Evolutionary conservation across 495 filamentous ascomycete genomes (phyloP), one percentile per base, ranked within the genome.

Genomic region (Penicillium cinerascens): DNA sequence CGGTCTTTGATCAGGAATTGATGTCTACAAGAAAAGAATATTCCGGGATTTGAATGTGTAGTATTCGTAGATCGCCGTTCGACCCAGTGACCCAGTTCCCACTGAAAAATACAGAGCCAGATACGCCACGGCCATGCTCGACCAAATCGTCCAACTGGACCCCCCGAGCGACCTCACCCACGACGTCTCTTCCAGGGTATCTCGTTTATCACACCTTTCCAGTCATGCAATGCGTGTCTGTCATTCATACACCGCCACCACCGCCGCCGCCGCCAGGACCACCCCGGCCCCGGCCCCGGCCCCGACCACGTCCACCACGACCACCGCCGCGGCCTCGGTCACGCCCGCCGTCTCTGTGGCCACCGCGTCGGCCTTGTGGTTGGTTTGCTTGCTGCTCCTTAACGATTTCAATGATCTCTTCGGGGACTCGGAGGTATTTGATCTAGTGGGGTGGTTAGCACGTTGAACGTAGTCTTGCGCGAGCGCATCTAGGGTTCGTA

Each of bases 371-470:
- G 52, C 85, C 61, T 76, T 79, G 64, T 72, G 85, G 82, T 63
- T 92, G 86, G 40, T 72, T 77, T 36, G 71, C 70, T 53, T 92
- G 87, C 65, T 95, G 91, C 39, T 97, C 92, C 76, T 91, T 96
- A 11, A 92, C 91, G 9, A 91, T 66, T 47, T 97, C 93, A 68
- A 97, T 84, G 52, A 97, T 93, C 65, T 97, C 91, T 67, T 97
- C 92, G 42, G 91, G 89, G 2, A 98, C 89, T 45, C 91, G 87
- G 33, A 98, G 83, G 72, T 96, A 98, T 80, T 98, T 98, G 77
- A 98, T 98, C 93, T 98, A 60, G 44, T 27, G 37, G 8, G 9
- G 44, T 1, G 6, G 43, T 54, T 45, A 59, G 54, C 22, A 33
- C 8, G 29, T 49, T 27, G 23, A n/a, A 3, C 4, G 11, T 13